Evolutionary conservation across 1,139 yeast species (phyloP).

Genomic region (Taphrina sp.): DNA sequence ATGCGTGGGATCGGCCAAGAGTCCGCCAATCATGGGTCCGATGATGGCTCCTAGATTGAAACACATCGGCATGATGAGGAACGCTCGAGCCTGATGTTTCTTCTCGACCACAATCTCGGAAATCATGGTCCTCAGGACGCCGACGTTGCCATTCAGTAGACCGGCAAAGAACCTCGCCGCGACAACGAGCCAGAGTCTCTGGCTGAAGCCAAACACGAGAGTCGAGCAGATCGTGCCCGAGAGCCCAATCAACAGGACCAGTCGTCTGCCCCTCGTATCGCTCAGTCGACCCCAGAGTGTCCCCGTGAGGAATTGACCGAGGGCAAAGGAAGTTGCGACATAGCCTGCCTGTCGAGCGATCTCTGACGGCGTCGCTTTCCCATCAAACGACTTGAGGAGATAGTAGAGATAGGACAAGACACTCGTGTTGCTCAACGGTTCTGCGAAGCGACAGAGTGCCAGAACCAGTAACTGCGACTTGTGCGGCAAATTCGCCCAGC

Average conservation of each 20-base stretch:
- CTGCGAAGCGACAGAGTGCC: conserved; percentile 48
- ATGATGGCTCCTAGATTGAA: conserved; percentile 60
- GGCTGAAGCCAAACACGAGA: conserved; percentile 55
- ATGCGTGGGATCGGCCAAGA: conserved; percentile 45
- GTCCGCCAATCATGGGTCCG: conserved; percentile 60
- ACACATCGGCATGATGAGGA: conserved; percentile 58
- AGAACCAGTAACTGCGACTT: conserved; percentile 40
- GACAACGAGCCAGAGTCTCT: conserved; percentile 54
- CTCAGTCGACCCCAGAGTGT: conserved; percentile 61
- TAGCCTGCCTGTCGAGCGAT: conserved; percentile 31
- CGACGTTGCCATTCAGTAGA: conserved; percentile 59
- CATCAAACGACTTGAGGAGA: conserved; percentile 50
- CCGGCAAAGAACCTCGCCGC: conserved; percentile 56
- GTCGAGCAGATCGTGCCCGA: conserved; percentile 53
- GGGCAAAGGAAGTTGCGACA: conserved; percentile 34
- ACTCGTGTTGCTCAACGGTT: conserved; percentile 64
- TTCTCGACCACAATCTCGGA: conserved; percentile 60
- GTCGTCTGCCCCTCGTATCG: conserved; percentile 57
- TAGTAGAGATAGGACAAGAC: conserved; percentile 63
- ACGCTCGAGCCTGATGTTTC: conserved; percentile 61
- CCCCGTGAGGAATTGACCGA: conserved; percentile 55
- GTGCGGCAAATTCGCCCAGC: conserved; percentile 19
- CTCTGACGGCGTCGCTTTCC: neutral
- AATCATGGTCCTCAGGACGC: conserved; percentile 56
- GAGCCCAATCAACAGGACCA: conserved; percentile 53